Percentiles rank a stretch among this genome's conserved stretches.
Conservation (phyloP, 2,329 filamentous ascomycete species). For the Penicillium italicum region DNA sequence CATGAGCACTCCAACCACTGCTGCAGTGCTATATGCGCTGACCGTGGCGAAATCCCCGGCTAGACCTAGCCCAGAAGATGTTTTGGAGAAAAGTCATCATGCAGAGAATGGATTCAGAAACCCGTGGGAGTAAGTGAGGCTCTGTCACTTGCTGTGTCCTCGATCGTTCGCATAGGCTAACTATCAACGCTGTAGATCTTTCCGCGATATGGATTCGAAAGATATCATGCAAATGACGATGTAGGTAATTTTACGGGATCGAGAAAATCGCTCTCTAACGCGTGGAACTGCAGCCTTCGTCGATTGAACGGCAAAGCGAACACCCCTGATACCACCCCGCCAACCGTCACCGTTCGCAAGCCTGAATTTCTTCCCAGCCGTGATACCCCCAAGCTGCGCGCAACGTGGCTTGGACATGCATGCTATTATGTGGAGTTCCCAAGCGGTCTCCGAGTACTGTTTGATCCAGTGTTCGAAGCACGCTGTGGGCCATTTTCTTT, state of each 20-base stretch:
- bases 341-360: slow-evolving; percentile 63
- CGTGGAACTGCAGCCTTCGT: slow-evolving; percentile 24
- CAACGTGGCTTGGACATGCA: slow-evolving; percentile 93
- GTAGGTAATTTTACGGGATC: slow-evolving; percentile 12
- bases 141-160: neutral
- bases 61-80: slow-evolving; percentile 39
- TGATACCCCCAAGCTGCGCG: slow-evolving; percentile 61
- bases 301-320: slow-evolving; percentile 50
- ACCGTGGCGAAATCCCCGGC: slow-evolving; percentile 37
- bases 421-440: slow-evolving; percentile 93
- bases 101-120: slow-evolving; percentile 39
- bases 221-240: slow-evolving; percentile 15
- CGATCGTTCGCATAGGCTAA: slow-evolving; percentile 8
- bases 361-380: slow-evolving; percentile 65
- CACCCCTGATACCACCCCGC: slow-evolving; percentile 59
- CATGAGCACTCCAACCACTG: slow-evolving; percentile 36
- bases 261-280: neutral
- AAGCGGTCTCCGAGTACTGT: slow-evolving; percentile 78
- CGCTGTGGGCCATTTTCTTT: slow-evolving; percentile 75
- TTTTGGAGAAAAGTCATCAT: slow-evolving; percentile 41
- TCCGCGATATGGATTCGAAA: slow-evolving; percentile 14
- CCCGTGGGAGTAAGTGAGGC: slow-evolving; percentile 41
- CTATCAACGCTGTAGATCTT: slow-evolving; percentile 16
- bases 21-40: slow-evolving; percentile 42
- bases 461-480: slow-evolving; percentile 89